These are phyloP conservation scores for Avena atlantica DNA, from an alignment of 176 grass and related monocot species.

Conservation along the genomic window DNA sequence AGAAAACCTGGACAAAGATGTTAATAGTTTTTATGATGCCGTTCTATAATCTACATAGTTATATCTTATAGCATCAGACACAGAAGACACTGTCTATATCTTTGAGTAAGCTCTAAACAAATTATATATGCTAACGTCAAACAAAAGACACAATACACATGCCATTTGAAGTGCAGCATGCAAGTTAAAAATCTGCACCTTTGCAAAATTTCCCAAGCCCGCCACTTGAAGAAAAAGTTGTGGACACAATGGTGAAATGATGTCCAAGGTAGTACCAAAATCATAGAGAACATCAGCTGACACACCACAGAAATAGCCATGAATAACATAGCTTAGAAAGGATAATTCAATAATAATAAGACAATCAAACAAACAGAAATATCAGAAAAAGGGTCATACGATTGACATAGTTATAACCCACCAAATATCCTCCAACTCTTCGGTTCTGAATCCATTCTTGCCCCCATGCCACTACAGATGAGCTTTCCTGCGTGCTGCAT, in stretches of 20 bases:
- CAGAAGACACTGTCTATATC: background rate
- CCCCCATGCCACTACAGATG: conserved; percentile 92
- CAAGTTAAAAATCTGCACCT: conserved; percentile 58
- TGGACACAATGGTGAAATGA: conserved; percentile 91
- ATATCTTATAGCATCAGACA: background rate
- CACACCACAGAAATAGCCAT: conserved; percentile 30
- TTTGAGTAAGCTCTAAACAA: background rate
- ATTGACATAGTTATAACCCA: conserved; percentile 29
- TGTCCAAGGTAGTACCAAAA: conserved; percentile 85
- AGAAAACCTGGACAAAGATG: background rate
- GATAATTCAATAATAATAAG: conserved; percentile 8
- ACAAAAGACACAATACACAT: conserved; percentile 1
- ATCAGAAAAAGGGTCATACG: background rate
- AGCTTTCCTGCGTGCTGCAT: conserved; percentile 99
- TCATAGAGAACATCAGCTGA: conserved; percentile 98
- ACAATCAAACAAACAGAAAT: background rate
- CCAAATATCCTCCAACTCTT: conserved; percentile 99
- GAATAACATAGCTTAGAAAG: conserved; percentile 22
- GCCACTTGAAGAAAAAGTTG: conserved; percentile 98
- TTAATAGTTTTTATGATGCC: background rate
- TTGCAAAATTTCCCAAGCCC: conserved; percentile 91
- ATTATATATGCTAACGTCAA: background rate
- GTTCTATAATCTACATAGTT: conserved; percentile 4
- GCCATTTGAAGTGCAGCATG: background rate
- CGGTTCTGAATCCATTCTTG: conserved; percentile 98